phyloP scores from a whole-genome alignment of 2,329 filamentous ascomycete genomes.

The Xylaria sp. region DNA sequence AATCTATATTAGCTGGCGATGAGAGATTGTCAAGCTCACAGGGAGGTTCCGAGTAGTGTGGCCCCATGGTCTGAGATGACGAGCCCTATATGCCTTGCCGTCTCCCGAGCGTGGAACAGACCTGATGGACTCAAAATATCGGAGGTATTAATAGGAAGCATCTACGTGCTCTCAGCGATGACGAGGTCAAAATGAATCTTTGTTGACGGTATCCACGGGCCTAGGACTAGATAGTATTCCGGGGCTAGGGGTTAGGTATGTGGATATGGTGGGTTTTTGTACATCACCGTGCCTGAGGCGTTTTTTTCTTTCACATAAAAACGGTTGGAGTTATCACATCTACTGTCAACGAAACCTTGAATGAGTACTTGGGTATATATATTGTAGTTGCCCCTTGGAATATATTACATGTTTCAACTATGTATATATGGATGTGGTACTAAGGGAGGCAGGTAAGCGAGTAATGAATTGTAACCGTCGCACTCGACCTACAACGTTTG shows the following conservation, averaged over 20 bases:
- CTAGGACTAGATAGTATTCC: background rate
- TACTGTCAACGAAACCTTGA: background rate
- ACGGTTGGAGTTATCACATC: background rate
- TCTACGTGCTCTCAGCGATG: background rate
- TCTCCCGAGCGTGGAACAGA: background rate
- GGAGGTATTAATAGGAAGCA: too few species aligned
- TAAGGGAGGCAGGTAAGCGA: too few species aligned
- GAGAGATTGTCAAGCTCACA: slow-evolving; percentile 32
- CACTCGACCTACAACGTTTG: too few species aligned
- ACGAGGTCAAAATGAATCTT: background rate
- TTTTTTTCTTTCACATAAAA: too few species aligned
- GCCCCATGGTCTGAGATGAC: slow-evolving; percentile 22
- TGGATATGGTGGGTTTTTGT: slow-evolving; percentile 7
- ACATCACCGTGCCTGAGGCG: background rate
- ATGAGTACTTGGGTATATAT: background rate
- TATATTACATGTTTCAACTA: too few species aligned
- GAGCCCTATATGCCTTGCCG: background rate
- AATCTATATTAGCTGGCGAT: background rate
- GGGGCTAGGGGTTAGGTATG: background rate
- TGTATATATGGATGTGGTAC: too few species aligned
- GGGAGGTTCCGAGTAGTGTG: slow-evolving; percentile 21
- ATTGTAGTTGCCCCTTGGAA: too few species aligned
- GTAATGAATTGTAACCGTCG: too few species aligned
- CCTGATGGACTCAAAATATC: background rate
- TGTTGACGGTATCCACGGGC: slow-evolving; percentile 7